phyloP scores from a whole-genome alignment of 306 rosid species.

The Prunus armeniaca region DNA sequence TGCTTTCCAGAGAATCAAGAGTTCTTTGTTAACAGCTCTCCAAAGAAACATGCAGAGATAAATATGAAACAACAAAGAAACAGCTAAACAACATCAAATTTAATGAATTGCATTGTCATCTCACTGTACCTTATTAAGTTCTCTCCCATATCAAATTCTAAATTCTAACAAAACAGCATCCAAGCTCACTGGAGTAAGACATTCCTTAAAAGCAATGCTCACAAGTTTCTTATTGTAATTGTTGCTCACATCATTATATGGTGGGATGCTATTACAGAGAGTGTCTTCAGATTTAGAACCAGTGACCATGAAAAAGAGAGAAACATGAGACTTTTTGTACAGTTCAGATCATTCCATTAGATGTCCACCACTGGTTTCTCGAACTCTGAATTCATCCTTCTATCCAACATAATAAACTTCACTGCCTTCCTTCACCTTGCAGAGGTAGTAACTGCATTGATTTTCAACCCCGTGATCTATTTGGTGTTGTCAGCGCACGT shows the following conservation, averaged over 20 bases:
- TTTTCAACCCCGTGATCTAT: neutral
- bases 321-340: neutral
- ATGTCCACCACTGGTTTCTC: neutral
- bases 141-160: neutral
- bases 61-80: neutral
- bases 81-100: neutral
- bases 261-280: no score
- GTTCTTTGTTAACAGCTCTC: neutral
- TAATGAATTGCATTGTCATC: neutral
- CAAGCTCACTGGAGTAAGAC: neutral
- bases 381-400: neutral
- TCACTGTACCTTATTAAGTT: neutral
- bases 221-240: neutral
- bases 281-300: neutral
- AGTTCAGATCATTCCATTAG: neutral
- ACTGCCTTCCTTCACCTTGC: neutral
- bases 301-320: neutral
- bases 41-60: neutral
- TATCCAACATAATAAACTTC: neutral
- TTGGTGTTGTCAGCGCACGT: neutral
- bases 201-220: neutral
- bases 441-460: neutral
- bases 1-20: neutral
- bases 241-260: neutral
- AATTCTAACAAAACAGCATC: neutral